Conservation (phyloP, 2,329 filamentous ascomycete species). For the Colletotrichum liaoningense region DNA sequence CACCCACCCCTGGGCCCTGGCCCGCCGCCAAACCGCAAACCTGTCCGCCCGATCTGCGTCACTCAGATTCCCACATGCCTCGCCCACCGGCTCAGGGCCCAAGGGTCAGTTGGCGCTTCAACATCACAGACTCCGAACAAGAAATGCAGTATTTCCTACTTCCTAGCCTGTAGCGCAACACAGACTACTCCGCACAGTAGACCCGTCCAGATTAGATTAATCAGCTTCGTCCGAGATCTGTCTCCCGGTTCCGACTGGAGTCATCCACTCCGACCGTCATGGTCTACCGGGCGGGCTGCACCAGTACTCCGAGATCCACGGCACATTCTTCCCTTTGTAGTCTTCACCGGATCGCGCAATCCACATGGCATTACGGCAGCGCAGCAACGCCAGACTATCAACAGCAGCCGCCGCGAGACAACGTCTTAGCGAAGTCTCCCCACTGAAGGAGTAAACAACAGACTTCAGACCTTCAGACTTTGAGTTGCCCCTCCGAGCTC, state of each 20-base stretch:
- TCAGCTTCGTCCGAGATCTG: conserved; percentile 1
- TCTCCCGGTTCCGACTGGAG: background rate
- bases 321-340: background rate
- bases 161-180: background rate
- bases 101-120: background rate
- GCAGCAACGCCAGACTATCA: background rate
- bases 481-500: background rate
- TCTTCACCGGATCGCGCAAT: background rate
- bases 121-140: background rate
- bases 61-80: background rate
- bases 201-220: background rate
- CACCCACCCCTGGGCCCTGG: background rate
- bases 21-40: background rate
- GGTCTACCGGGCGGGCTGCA: conserved; percentile 11
- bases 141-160: background rate
- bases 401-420: background rate
- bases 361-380: background rate
- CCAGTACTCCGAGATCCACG: conserved; percentile 12
- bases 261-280: conserved; percentile 7
- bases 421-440: conserved; percentile 13
- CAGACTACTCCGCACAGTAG: background rate
- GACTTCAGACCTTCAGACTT: background rate
- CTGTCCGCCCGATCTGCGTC: background rate
- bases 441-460: background rate
- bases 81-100: background rate